Conservation (phyloP, 768 basidiomycete species). For the Boletales sp. region DNA sequence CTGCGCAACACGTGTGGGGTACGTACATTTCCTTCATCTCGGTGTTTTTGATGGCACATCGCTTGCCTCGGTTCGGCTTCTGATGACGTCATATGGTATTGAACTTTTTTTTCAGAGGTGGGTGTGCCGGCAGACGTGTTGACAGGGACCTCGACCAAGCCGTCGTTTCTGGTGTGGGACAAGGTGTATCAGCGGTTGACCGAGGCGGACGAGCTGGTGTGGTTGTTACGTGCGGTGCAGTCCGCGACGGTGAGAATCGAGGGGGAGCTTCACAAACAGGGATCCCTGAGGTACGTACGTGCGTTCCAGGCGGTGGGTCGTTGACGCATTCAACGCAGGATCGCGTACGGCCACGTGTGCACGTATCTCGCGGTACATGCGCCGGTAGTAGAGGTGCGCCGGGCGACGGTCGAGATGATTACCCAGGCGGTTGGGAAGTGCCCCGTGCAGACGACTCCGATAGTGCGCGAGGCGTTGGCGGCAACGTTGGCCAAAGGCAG, state of each 20-base stretch:
- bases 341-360: slow-evolving; percentile 61
- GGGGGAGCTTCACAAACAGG: slow-evolving; percentile 49
- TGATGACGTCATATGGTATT: too few relatives aligned
- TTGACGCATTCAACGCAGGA: slow-evolving; percentile 38
- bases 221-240: slow-evolving; percentile 70
- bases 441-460: slow-evolving; percentile 47
- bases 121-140: slow-evolving; percentile 49
- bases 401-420: slow-evolving; percentile 43
- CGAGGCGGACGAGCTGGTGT: slow-evolving; percentile 60
- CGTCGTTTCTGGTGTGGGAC: slow-evolving; percentile 85
- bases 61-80: too few relatives aligned
- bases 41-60: too few relatives aligned
- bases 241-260: slow-evolving; percentile 46
- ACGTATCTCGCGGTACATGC: slow-evolving; percentile 67
- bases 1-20: slow-evolving; percentile 53
- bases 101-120: too few relatives aligned
- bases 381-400: slow-evolving; percentile 50
- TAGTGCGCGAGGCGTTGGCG: slow-evolving; percentile 60
- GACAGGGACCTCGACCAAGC: slow-evolving; percentile 54
- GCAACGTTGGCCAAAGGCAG: slow-evolving; percentile 41
- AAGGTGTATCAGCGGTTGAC: slow-evolving; percentile 76
- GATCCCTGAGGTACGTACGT: slow-evolving; percentile 53
- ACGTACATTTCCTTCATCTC: slow-evolving; percentile 20
- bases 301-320: too few relatives aligned
- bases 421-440: slow-evolving; percentile 32